These are phyloP conservation scores for Paecilomyces sp. DNA, from an alignment of 2,329 filamentous ascomycete species.

Conservation along the genomic window DNA sequence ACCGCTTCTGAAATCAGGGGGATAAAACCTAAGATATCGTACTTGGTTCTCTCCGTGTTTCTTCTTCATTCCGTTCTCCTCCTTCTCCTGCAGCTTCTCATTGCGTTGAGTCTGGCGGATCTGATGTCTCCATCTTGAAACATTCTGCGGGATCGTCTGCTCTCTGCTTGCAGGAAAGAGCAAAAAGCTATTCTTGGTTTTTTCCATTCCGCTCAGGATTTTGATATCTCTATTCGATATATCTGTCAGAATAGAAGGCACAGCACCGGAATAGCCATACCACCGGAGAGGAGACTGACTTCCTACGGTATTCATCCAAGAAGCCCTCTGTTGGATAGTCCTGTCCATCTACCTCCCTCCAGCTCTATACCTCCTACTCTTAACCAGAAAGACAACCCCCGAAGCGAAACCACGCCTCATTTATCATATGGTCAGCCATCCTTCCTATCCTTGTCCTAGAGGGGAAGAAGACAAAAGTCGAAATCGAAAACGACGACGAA, in stretches of 20 bases:
- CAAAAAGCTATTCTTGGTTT: not conserved
- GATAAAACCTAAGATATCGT: not conserved
- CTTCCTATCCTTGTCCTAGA: not conserved
- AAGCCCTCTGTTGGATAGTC: not conserved
- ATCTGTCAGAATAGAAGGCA: not conserved
- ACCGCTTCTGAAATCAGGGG: not conserved
- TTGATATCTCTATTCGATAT: constrained; percentile 2
- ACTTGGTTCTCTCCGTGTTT: not conserved
- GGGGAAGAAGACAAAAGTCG: not conserved
- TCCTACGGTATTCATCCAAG: not conserved
- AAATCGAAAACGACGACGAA: no score
- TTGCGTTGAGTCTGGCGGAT: not conserved
- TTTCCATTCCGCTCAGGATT: not conserved
- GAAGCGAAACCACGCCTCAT: not conserved
- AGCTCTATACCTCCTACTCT: not conserved
- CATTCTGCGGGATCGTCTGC: not conserved
- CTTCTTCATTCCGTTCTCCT: not conserved
- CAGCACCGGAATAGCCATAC: not conserved
- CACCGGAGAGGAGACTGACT: not conserved
- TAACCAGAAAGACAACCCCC: not conserved
- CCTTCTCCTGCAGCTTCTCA: not conserved
- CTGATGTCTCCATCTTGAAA: not conserved
- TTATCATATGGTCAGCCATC: not conserved
- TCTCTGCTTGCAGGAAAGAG: not conserved
- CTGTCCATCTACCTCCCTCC: not conserved